Conservation (phyloP, 2,329 filamentous ascomycete species). For the Sclerotinia minor region DNA sequence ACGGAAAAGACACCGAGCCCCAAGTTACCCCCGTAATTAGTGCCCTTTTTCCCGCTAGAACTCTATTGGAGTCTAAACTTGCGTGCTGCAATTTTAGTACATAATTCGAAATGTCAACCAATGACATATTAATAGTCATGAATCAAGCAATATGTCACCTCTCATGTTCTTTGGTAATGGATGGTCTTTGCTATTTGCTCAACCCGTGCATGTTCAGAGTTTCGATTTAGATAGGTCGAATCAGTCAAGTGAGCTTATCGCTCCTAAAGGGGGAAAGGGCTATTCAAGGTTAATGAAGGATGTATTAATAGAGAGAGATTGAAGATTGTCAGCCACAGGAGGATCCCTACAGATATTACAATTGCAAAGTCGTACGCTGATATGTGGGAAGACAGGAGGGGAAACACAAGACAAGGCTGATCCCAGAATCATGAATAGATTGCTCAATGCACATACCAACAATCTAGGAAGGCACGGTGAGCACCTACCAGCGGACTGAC, state of each 20-base stretch:
- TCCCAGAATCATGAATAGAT: conserved; percentile 23
- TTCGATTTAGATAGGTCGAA: neutral
- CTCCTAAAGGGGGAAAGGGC: neutral
- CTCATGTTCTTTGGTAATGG: conserved; percentile 6
- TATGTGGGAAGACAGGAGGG: conserved; percentile 19
- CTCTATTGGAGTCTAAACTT: neutral
- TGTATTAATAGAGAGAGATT: neutral
- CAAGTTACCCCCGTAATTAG: neutral
- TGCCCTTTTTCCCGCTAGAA: neutral
- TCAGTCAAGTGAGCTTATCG: neutral
- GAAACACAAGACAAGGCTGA: conserved; percentile 24
- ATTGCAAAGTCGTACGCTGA: neutral
- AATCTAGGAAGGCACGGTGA: conserved; percentile 9
- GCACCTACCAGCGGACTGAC: conserved; percentile 21
- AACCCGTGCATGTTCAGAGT: neutral
- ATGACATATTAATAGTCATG: conserved; percentile 1
- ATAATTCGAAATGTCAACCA: neutral
- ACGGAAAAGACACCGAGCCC: conserved; percentile 1
- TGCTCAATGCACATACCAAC: conserved; percentile 22
- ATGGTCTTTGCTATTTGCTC: neutral
- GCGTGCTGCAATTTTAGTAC: neutral
- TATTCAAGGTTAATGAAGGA: neutral
- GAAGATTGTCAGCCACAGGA: conserved; percentile 10
- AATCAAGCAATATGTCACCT: neutral
- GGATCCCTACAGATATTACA: conserved; percentile 21